Base-by-base conservation (phyloP, 345 rosid species). In the Euphorbia pulcherrima region DNA sequence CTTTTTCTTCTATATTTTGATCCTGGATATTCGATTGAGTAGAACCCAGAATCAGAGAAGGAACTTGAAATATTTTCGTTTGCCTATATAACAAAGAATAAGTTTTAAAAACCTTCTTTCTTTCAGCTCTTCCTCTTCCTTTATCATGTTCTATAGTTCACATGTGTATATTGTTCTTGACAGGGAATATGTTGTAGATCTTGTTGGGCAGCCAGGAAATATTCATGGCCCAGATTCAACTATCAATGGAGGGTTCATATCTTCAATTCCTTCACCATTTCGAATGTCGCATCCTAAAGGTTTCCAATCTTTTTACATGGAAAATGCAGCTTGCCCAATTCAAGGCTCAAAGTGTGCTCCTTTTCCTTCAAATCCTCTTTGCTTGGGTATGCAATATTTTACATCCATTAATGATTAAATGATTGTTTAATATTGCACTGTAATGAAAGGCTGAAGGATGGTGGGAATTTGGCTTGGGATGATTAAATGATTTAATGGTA, bases 141-240 rank as follows among this genome's bases (percentile, higher is more conserved):
- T 18, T 59, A 48, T 61, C 8, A n/a, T 52, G 7, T 33, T n/a
- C 13, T 64, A 30, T 60, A 69, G 18, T 47, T 76, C 3, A 73
- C 44, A 41, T 48, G 66, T 40, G 68, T 65, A n/a, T 26, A 16
- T 78, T 60, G 26, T 65, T 78, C 69, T 78, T 67, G 35, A 50
- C 87, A 93, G 98, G 88, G 98, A 93, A 70, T 93, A 88, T 70
- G 98, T 93, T 39, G 98, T 93, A 74, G 98, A 90, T 79, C 92
- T 93, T 21, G 87, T 93, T 9, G 94, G 97, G 67, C 84, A 87
- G 69, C 98, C 98, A 26, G 98, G 98, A 76, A 86, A 87, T 68
- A 66, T 93, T 37, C 92, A 85, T 20, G 86, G 90, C 69, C 96
- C 98, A 6, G 92, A 90, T 82, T 87, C 94, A 29, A 84, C 96